Evolutionary conservation across 768 basidiomycete genomes (phyloP).

Genomic region (Pleurotus pulmonarius): DNA sequence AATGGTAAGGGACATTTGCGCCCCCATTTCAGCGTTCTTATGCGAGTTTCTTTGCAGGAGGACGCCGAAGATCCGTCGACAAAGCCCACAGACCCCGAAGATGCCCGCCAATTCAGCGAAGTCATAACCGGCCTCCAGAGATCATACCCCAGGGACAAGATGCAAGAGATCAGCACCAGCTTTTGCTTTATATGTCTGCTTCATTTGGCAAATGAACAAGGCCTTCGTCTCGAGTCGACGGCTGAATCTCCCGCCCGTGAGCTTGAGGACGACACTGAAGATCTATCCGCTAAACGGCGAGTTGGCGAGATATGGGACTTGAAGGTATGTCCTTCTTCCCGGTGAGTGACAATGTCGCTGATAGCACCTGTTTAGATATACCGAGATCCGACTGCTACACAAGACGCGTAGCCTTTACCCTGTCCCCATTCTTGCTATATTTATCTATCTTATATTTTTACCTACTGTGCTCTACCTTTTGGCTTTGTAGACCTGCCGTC

Average conservation of each 20-base stretch:
- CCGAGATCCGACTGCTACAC: slow-evolving; percentile 41
- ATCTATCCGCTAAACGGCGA: slow-evolving; percentile 26
- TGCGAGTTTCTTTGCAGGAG: slow-evolving; percentile 35
- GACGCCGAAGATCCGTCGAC: slow-evolving; percentile 37
- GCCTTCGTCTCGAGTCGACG: slow-evolving; percentile 71
- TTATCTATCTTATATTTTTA: slow-evolving; percentile 2
- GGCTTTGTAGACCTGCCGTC: background rate
- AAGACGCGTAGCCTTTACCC: slow-evolving; percentile 23
- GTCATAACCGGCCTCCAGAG: slow-evolving; percentile 81
- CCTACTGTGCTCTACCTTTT: background rate
- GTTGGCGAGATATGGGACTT: slow-evolving; percentile 75
- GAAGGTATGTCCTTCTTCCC: slow-evolving; percentile 39
- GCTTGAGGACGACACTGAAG: slow-evolving; percentile 30
- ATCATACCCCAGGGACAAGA: slow-evolving; percentile 88
- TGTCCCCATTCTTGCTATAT: background rate
- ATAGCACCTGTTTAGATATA: slow-evolving; percentile 33
- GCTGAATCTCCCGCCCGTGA: slow-evolving; percentile 30
- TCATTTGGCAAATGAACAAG: slow-evolving; percentile 96
- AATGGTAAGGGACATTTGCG: slow-evolving; percentile 43
- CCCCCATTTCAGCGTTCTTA: background rate
- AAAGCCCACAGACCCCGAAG: slow-evolving; percentile 55
- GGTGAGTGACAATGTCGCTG: background rate
- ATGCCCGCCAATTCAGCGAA: slow-evolving; percentile 67
- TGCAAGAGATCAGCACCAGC: slow-evolving; percentile 97
- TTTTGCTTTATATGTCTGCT: slow-evolving; percentile 99